phyloP scores from a whole-genome alignment of 148 eudicot species.

The Silene uniflora region DNA sequence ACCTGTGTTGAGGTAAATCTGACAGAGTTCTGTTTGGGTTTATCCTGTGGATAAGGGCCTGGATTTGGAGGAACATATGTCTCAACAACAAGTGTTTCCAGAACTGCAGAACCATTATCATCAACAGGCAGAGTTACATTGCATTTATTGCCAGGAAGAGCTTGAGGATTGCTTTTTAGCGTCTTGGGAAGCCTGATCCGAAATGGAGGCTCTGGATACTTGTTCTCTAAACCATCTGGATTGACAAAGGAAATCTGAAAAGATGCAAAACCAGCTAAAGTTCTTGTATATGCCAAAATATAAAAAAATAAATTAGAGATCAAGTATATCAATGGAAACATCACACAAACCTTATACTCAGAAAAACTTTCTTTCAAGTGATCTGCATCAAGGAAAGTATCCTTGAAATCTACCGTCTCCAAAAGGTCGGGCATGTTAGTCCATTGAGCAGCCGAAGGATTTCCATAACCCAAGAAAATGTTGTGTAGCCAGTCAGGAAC shows the following conservation, averaged over 20 bases:
- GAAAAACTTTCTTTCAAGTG: slow-evolving; percentile 76
- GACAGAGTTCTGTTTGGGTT: slow-evolving; percentile 89
- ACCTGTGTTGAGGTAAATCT: slow-evolving; percentile 97
- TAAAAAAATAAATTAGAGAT: neutral
- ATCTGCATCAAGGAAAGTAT: slow-evolving; percentile 83
- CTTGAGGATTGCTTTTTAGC: slow-evolving; percentile 49
- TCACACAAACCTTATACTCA: slow-evolving; percentile 61
- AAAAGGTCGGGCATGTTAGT: slow-evolving; percentile 88
- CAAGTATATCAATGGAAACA: slow-evolving; percentile 5
- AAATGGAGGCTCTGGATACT: slow-evolving; percentile 70
- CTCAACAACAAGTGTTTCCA: slow-evolving; percentile 72
- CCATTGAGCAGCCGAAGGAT: slow-evolving; percentile 99
- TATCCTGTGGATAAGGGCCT: slow-evolving; percentile 99
- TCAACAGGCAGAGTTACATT: slow-evolving; percentile 26
- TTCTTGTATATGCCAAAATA: neutral
- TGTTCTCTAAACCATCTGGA: slow-evolving; percentile 70
- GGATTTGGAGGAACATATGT: slow-evolving; percentile 94
- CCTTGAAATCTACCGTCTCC: slow-evolving; percentile 87
- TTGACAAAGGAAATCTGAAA: slow-evolving; percentile 64
- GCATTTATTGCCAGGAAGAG: slow-evolving; percentile 60
- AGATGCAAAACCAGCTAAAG: neutral
- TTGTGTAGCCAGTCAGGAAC: slow-evolving; percentile 99
- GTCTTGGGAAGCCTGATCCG: slow-evolving; percentile 67
- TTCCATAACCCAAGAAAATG: slow-evolving; percentile 95
- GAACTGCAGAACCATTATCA: slow-evolving; percentile 37